These are phyloP conservation scores for Fragilaria radians DNA, from an alignment of 108 stramenopile species.

Conservation along the genomic window DNA sequence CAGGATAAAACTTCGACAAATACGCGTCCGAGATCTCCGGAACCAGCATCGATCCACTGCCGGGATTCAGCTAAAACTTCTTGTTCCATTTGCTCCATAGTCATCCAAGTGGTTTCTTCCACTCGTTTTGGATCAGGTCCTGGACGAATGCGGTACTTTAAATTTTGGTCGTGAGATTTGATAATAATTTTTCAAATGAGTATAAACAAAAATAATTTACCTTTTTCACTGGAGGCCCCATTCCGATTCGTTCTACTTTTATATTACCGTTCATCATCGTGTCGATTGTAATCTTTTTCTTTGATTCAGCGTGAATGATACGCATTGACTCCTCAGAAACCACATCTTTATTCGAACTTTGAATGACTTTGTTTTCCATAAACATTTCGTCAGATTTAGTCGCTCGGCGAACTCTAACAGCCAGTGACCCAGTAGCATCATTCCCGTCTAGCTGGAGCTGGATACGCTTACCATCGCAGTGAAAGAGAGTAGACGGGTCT, in stretches of 20 bases:
- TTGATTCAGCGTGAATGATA: too few relatives aligned
- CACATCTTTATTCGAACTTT: too few relatives aligned
- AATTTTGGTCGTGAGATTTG: not conserved
- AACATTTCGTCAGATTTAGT: conserved; percentile 61
- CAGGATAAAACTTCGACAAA: conserved; percentile 63
- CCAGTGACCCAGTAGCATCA: conserved; percentile 37
- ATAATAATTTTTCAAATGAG: not conserved
- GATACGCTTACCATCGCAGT: conserved; percentile 52
- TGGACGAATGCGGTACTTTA: conserved; percentile 41
- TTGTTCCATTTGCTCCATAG: conserved; percentile 39
- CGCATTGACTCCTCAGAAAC: too few relatives aligned
- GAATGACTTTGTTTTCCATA: too few relatives aligned
- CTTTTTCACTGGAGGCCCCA: too few relatives aligned
- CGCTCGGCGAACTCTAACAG: conserved; percentile 61
- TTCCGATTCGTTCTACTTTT: too few relatives aligned
- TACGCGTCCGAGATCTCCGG: conserved; percentile 56
- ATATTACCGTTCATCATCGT: too few relatives aligned
- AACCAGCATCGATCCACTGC: conserved; percentile 62
- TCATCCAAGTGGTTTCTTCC: conserved; percentile 67
- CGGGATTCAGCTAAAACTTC: conserved; percentile 36
- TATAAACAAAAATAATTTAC: not conserved
- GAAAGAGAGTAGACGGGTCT: conserved; percentile 37
- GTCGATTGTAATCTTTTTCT: not conserved
- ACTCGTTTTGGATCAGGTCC: conserved; percentile 53
- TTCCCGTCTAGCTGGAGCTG: conserved; percentile 27